phyloP scores from a whole-genome alignment of 148 eudicot species.

The Tetragonia tetragonoides region DNA sequence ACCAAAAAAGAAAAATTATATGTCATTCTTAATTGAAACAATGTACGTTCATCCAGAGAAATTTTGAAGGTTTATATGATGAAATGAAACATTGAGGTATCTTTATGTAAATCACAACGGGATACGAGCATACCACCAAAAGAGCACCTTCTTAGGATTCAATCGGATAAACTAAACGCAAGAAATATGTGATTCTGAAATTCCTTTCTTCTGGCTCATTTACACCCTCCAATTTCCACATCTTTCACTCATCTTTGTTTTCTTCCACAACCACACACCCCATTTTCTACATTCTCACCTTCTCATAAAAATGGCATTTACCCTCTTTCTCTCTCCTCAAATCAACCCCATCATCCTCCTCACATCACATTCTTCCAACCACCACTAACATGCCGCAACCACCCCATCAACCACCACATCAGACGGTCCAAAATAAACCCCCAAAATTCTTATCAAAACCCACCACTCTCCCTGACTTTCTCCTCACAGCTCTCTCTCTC shows the following conservation, averaged over 20 bases:
- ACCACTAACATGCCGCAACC: conserved; percentile 35
- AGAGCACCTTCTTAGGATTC: too few species aligned
- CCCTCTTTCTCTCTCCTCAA: not conserved
- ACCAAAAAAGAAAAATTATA: too few species aligned
- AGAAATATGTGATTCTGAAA: conserved; percentile 2
- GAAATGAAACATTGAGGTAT: too few species aligned
- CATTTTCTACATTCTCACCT: too few species aligned
- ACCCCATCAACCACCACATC: conserved; percentile 25
- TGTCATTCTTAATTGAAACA: too few species aligned
- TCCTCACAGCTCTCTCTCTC: conserved; percentile 66
- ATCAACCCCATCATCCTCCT: not conserved
- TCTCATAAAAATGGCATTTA: not conserved
- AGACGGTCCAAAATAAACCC: conserved; percentile 11
- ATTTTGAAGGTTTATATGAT: too few species aligned
- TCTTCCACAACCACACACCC: not conserved
- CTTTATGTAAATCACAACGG: too few species aligned
- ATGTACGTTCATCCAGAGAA: too few species aligned
- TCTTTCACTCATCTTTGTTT: conserved; percentile 1
- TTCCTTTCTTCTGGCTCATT: not conserved
- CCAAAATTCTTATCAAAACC: conserved; percentile 18
- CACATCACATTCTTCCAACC: not conserved
- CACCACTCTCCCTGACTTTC: conserved; percentile 54
- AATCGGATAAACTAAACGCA: not conserved
- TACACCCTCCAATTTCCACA: conserved; percentile 27
- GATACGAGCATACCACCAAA: too few species aligned